Evolutionary conservation across 2,329 filamentous ascomycete genomes (phyloP).

Genomic region (Aureobasidium pullulans): DNA sequence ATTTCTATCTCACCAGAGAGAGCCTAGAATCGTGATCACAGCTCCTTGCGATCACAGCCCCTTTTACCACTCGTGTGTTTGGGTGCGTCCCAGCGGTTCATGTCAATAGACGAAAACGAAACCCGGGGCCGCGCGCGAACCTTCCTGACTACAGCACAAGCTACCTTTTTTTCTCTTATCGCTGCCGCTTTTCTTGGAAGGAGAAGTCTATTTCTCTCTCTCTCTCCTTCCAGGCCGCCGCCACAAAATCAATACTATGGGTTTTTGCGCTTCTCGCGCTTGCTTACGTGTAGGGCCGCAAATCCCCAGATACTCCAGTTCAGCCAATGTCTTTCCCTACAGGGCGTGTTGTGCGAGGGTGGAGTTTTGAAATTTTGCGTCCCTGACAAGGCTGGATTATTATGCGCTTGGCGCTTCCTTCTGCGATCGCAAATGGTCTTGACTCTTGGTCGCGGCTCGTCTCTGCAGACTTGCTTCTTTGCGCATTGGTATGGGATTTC

Average conservation of each 20-base stretch:
- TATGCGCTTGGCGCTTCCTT: neutral
- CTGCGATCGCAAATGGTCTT: neutral
- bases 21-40: neutral
- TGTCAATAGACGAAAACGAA: neutral
- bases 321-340: neutral
- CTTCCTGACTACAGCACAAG: neutral
- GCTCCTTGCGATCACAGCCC: neutral
- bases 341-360: neutral
- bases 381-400: too few species aligned
- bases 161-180: neutral
- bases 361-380: neutral
- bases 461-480: neutral
- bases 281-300: neutral
- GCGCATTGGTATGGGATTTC: neutral
- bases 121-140: neutral
- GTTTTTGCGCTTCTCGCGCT: too few species aligned
- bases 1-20: neutral
- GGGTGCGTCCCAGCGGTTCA: neutral
- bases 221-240: neutral
- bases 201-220: neutral
- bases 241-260: neutral
- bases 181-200: neutral
- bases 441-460: neutral
- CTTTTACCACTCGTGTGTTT: neutral
- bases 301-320: neutral